Conservation (phyloP, 73 alveolate species). For the Paramecium caudatum region DNA sequence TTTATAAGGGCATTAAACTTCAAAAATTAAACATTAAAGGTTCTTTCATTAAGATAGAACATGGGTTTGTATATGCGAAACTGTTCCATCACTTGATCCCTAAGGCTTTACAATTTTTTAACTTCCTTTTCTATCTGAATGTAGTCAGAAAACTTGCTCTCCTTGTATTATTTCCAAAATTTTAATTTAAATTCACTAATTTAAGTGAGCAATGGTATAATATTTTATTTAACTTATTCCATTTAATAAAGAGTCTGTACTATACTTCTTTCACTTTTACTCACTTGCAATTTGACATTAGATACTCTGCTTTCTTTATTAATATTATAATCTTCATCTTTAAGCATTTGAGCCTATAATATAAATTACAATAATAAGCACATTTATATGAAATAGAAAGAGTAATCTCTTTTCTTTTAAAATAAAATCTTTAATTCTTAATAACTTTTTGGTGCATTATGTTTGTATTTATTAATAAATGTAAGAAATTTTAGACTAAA, state of each 20-base stretch:
- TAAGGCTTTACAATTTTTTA: background rate
- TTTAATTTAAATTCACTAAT: slow-evolving; percentile 16
- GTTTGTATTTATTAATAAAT: slow-evolving; percentile 2
- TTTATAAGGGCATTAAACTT: slow-evolving; percentile 12
- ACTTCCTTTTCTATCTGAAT: background rate
- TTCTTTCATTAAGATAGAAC: slow-evolving; percentile 30
- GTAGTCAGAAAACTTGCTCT: slow-evolving; percentile 16
- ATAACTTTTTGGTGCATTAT: slow-evolving; percentile 56
- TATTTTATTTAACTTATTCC: slow-evolving; percentile 51
- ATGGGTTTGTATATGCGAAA: background rate
- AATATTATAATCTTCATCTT: slow-evolving; percentile 40
- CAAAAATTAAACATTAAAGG: slow-evolving; percentile 41
- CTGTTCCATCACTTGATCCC: background rate
- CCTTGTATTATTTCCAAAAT: slow-evolving; percentile 45
- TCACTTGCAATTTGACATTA: slow-evolving; percentile 45
- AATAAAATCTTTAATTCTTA: slow-evolving; percentile 52
- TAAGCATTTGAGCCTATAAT: background rate
- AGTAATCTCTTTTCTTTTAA: slow-evolving; percentile 29
- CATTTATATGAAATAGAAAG: slow-evolving; percentile 8
- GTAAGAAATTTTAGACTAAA: slow-evolving; percentile 39
- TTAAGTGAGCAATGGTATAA: background rate
- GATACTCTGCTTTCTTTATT: slow-evolving; percentile 45
- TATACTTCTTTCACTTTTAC: slow-evolving; percentile 32
- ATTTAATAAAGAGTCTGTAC: slow-evolving; percentile 31
- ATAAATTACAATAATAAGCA: slow-evolving; percentile 23